Evolutionary conservation across 768 basidiomycete genomes (phyloP).

Genomic region (Cantharellus anzutake): DNA sequence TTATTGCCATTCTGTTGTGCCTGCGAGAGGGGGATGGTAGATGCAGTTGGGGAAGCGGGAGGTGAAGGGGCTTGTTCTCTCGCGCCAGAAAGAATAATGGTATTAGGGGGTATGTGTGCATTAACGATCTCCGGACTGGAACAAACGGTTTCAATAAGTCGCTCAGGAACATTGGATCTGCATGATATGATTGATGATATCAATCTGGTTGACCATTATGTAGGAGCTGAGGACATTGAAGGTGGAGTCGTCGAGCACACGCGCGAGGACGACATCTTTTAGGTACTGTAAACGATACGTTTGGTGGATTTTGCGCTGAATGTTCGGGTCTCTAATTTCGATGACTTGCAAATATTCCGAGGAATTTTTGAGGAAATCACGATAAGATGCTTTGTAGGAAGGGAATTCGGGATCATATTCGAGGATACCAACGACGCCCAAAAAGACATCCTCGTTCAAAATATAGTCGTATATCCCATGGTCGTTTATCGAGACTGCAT

Average conservation of each 20-base stretch:
- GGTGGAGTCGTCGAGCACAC: constrained; percentile 86
- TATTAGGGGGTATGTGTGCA: neutral
- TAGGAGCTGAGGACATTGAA: constrained; percentile 94
- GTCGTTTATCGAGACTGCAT: constrained; percentile 81
- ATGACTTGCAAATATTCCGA: constrained; percentile 84
- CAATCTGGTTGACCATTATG: constrained; percentile 98
- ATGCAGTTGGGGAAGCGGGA: neutral
- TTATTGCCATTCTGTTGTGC: constrained; percentile 8
- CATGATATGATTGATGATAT: constrained; percentile 84
- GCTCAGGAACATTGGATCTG: constrained; percentile 53
- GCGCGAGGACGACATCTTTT: constrained; percentile 93
- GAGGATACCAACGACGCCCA: constrained; percentile 86
- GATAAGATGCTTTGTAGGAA: constrained; percentile 89
- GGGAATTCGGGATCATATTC: constrained; percentile 99
- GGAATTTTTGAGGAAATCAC: constrained; percentile 70
- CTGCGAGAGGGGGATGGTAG: neutral
- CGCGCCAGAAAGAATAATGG: neutral
- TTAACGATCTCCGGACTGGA: neutral
- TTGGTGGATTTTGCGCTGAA: constrained; percentile 85
- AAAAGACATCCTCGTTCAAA: constrained; percentile 79
- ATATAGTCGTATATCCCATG: constrained; percentile 89
- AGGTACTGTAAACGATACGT: constrained; percentile 94
- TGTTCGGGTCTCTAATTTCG: constrained; percentile 48
- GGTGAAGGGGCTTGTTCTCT: neutral
- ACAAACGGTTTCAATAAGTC: constrained; percentile 65